Conservation (phyloP, 805 yeast species). For the Jamesozyma rosinii region DNA sequence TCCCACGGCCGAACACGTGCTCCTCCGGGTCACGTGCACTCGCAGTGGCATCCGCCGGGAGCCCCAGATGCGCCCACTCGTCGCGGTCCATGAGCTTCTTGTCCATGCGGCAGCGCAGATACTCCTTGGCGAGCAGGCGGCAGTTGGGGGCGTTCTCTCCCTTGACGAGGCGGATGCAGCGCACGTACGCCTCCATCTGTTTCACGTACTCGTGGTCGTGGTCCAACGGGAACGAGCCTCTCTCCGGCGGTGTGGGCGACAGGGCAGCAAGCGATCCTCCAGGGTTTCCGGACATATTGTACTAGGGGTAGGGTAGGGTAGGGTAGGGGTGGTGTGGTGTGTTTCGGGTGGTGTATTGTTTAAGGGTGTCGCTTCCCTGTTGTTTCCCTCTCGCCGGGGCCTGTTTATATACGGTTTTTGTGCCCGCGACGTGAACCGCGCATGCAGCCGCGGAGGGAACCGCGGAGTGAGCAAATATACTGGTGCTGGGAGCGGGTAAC, state of each 20-base stretch:
- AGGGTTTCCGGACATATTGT: conserved; percentile 33
- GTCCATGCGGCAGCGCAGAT: conserved; percentile 84
- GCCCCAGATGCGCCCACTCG: conserved; percentile 53
- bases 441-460: too few relatives aligned
- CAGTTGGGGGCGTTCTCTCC: conserved; percentile 91
- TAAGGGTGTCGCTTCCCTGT: too few relatives aligned
- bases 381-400: too few relatives aligned
- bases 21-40: too few relatives aligned
- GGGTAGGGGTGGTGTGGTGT: too few relatives aligned
- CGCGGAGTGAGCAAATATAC: too few relatives aligned
- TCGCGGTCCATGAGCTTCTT: conserved; percentile 53
- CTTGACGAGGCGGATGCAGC: conserved; percentile 66
- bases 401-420: too few relatives aligned
- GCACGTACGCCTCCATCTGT: conserved; percentile 64
- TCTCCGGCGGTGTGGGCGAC: conserved; percentile 87
- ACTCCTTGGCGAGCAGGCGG: conserved; percentile 69
- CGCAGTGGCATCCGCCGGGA: conserved; percentile 37
- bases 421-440: too few relatives aligned
- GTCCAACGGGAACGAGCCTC: conserved; percentile 94
- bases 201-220: conserved; percentile 76
- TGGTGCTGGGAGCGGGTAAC: too few relatives aligned
- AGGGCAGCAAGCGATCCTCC: conserved; percentile 41
- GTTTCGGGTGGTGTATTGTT: too few relatives aligned
- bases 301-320: too few relatives aligned
- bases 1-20: not conserved